These are phyloP conservation scores for Podospora australis DNA, from an alignment of 495 filamentous ascomycete species.

Conservation along the genomic window DNA sequence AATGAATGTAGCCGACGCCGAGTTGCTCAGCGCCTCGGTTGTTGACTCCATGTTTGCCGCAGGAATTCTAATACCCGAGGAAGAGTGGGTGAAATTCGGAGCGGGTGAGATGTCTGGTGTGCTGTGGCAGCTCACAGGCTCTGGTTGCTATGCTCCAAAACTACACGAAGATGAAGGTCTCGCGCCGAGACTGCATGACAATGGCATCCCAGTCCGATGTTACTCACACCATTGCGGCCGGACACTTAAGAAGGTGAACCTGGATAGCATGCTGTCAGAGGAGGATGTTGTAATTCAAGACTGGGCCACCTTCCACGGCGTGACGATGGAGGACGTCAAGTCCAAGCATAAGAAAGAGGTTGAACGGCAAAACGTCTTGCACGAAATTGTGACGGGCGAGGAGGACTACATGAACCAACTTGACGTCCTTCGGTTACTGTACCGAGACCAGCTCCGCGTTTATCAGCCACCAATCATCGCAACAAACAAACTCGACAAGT, in stretches of 20 bases:
- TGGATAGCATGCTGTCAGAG: conserved; percentile 61
- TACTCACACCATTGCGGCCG: conserved; percentile 92
- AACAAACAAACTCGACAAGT: conserved; percentile 64
- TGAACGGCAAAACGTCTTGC: conserved; percentile 85
- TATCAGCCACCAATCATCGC: conserved; percentile 77
- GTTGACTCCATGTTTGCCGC: conserved; percentile 74
- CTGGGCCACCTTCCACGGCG: conserved; percentile 86
- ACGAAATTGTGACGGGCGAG: conserved; percentile 94
- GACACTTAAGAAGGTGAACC: conserved; percentile 88
- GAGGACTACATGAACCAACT: conserved; percentile 84
- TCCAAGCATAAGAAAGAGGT: conserved; percentile 75
- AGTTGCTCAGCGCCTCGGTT: conserved; percentile 72
- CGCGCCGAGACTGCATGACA: conserved; percentile 26
- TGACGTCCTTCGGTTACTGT: conserved; percentile 74
- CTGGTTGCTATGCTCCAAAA: conserved; percentile 81
- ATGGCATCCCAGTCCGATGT: conserved; percentile 63
- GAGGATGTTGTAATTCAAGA: conserved; percentile 66
- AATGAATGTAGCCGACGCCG: conserved; percentile 97
- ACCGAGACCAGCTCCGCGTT: conserved; percentile 70
- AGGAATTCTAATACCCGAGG: conserved; percentile 75
- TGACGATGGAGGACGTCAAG: conserved; percentile 69
- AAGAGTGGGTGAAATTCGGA: conserved; percentile 97
- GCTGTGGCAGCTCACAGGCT: conserved; percentile 86
- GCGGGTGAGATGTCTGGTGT: conserved; percentile 72
- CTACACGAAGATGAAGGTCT: conserved; percentile 64